A percentile compares a stretch with the other conserved stretches of the same genome.
These are phyloP conservation scores for Knufia petricola DNA, from an alignment of 2,329 filamentous ascomycete species.

Conservation along the genomic window DNA sequence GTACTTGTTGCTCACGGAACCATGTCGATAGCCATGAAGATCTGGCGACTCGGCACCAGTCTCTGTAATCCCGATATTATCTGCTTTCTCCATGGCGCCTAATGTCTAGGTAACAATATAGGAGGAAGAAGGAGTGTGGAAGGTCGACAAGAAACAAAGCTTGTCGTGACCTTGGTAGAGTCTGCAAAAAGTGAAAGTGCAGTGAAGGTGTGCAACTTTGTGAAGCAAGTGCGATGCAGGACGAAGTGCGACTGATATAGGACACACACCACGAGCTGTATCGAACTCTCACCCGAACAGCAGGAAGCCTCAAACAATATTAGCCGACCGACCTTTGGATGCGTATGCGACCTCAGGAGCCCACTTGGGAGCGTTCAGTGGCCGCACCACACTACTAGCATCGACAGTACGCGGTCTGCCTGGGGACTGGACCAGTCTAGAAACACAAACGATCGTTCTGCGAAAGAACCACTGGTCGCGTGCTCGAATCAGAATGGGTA, in stretches of 20 bases:
- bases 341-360: slow-evolving; percentile 1
- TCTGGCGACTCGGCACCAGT: slow-evolving; percentile 18
- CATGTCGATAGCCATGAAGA: slow-evolving; percentile 5
- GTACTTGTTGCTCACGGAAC: slow-evolving; percentile 12
- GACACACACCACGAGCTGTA: background rate
- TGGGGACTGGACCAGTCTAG: background rate
- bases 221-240: background rate
- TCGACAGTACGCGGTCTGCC: background rate
- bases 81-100: slow-evolving; percentile 14
- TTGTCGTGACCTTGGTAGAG: slow-evolving; percentile 1
- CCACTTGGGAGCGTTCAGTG: background rate
- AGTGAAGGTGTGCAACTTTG: background rate
- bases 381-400: background rate
- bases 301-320: background rate
- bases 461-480: background rate
- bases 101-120: background rate
- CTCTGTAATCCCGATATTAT: slow-evolving; percentile 4
- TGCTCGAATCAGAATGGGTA: background rate
- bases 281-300: too few species aligned
- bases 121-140: background rate
- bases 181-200: background rate
- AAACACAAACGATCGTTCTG: background rate
- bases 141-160: slow-evolving; percentile 1
- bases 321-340: background rate
- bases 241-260: background rate